Evolutionary conservation across 345 rosid species (phyloP), one percentile per base, ranked within the genome.

Genomic region (Lenwebbia sp.): DNA sequence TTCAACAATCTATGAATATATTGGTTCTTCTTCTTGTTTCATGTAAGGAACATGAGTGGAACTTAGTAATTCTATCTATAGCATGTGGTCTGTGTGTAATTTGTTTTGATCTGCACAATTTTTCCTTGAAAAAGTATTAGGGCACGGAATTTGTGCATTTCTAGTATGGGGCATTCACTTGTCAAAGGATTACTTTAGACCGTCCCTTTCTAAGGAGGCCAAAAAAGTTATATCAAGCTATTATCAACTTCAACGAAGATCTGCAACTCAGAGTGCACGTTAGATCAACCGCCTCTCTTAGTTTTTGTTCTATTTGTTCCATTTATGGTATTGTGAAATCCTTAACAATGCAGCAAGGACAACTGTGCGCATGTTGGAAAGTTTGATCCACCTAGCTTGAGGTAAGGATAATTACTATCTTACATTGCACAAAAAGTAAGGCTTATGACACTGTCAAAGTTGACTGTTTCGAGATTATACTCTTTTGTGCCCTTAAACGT

Each of bases 321-420:
- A 62, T 62, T 30, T 14, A 62, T 30, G 7, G 75, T 30, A 62
- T 30, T 8, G 11, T 62, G 2, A 85, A 54, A 82, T 81, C 30
- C 82, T 51, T 6, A 49, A 47, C 52, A 65, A 70, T 91, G 91
- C 91, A 97, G 99, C 98, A 65, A 94, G 99, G 88, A 96, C 97
- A 88, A 96, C 96, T 15, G 96, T 97, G 88, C 92, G 96, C 84
- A 97, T 95, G 99, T 89, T 97, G 85, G 98, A 97, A 94, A 96
- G 99, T 91, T 90, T 97, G 91, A 94, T 96, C 85, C 94, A 96
- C 88, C 90, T 96, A 28, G 98, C 98, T 86, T 94, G 93, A 97
- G 99, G 97, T 95, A 89, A 86, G 84, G 85, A 81, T 28, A 28
- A 28, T n/a, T 14, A 60, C 37, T 28, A 28, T 60, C 30, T 60